phyloP scores from a whole-genome alignment of 495 filamentous ascomycete species.

The Aspergillus haitiensis region DNA sequence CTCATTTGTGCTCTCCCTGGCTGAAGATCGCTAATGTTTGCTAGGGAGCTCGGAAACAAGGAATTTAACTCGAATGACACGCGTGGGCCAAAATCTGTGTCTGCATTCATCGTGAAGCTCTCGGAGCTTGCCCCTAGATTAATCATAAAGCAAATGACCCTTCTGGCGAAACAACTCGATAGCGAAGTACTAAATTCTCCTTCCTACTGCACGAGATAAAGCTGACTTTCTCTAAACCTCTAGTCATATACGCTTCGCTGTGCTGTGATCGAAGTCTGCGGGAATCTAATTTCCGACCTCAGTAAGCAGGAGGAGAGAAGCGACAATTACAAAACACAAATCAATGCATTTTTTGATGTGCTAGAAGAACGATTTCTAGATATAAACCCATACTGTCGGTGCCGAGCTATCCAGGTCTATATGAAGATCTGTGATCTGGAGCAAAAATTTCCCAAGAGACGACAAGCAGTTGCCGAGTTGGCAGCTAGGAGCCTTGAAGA shows the following conservation, averaged over 20 bases:
- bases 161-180: constrained; percentile 89
- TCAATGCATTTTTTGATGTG: constrained; percentile 95
- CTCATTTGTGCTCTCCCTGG: not conserved
- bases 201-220: not conserved
- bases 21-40: not conserved
- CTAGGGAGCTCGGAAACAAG: constrained; percentile 87
- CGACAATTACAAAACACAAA: constrained; percentile 88
- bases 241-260: constrained; percentile 91
- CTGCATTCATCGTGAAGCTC: constrained; percentile 90
- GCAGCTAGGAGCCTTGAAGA: constrained; percentile 89
- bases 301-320: constrained; percentile 86
- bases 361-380: constrained; percentile 95
- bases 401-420: constrained; percentile 89
- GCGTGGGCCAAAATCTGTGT: constrained; percentile 95
- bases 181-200: constrained; percentile 65
- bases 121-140: constrained; percentile 90
- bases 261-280: constrained; percentile 95
- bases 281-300: constrained; percentile 90
- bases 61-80: constrained; percentile 97
- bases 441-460: constrained; percentile 89
- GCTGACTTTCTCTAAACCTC: constrained; percentile 17
- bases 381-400: constrained; percentile 94
- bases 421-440: constrained; percentile 88
- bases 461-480: constrained; percentile 81
- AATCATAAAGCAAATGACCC: constrained; percentile 95